Conservation (phyloP, 257 asterid species). For the Solanum appendiculatum region DNA sequence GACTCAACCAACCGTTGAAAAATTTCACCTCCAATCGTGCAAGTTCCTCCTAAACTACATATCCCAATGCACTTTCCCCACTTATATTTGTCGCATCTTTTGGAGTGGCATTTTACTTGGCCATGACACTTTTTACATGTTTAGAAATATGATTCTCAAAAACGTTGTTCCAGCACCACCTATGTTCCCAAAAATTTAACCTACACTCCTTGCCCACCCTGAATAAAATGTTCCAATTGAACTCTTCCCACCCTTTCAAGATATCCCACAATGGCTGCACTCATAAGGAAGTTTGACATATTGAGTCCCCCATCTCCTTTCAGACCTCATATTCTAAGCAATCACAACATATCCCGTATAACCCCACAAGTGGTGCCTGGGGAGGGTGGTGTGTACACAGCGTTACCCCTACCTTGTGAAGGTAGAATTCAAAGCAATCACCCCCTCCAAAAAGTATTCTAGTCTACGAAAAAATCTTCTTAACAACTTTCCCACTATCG, state of each 20-base stretch:
- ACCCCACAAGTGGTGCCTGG: neutral
- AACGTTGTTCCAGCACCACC: neutral
- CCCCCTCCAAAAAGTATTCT: neutral
- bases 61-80: neutral
- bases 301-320: neutral
- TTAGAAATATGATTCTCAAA: neutral
- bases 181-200: neutral
- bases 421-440: neutral
- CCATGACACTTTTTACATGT: neutral
- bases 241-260: neutral
- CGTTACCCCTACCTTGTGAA: neutral
- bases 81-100: neutral
- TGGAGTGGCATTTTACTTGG: neutral
- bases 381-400: neutral
- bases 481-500: neutral
- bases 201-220: neutral
- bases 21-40: neutral
- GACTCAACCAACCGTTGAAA: neutral
- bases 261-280: neutral
- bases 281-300: neutral
- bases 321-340: neutral
- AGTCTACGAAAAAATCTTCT: neutral
- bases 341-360: neutral
- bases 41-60: neutral
- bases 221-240: neutral